phyloP scores from a whole-genome alignment of 2,329 filamentous ascomycete species.

The Tolypocladium cylindrosporum region DNA sequence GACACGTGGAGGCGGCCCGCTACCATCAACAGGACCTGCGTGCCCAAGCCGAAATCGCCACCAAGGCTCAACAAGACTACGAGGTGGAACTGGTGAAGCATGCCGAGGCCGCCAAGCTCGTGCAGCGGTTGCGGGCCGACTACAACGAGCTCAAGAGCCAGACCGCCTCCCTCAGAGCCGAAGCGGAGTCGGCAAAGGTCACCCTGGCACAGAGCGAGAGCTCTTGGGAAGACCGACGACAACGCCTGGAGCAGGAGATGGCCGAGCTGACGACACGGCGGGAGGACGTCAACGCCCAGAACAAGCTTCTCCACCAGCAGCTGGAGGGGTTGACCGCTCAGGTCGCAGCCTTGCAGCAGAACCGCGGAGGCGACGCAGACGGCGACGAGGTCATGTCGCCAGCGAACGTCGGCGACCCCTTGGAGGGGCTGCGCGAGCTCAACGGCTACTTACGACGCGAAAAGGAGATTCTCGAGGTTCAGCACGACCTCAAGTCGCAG shows the following conservation, averaged over 20 bases:
- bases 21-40: slow-evolving; percentile 88
- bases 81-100: slow-evolving; percentile 92
- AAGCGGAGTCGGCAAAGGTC: slow-evolving; percentile 77
- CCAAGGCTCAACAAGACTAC: slow-evolving; percentile 89
- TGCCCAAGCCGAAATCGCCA: slow-evolving; percentile 85
- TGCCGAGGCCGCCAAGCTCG: slow-evolving; percentile 80
- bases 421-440: slow-evolving; percentile 77
- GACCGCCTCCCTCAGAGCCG: slow-evolving; percentile 61
- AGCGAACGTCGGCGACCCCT: slow-evolving; percentile 44
- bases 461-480: slow-evolving; percentile 97
- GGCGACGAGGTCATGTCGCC: slow-evolving; percentile 43
- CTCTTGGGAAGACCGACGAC: slow-evolving; percentile 77
- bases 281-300: slow-evolving; percentile 80
- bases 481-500: slow-evolving; percentile 79
- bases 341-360: slow-evolving; percentile 70
- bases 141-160: slow-evolving; percentile 76
- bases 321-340: slow-evolving; percentile 75
- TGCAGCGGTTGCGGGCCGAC: slow-evolving; percentile 70
- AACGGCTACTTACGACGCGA: slow-evolving; percentile 87
- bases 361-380: slow-evolving; percentile 44
- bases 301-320: slow-evolving; percentile 81
- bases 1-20: slow-evolving; percentile 67
- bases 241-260: slow-evolving; percentile 76
- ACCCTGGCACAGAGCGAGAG: slow-evolving; percentile 70
- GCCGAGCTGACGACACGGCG: slow-evolving; percentile 66